Evolutionary conservation across 2,329 filamentous ascomycete species (phyloP), one percentile per base, ranked within the genome.

Genomic region (Purpureocillium takamizusanense): DNA sequence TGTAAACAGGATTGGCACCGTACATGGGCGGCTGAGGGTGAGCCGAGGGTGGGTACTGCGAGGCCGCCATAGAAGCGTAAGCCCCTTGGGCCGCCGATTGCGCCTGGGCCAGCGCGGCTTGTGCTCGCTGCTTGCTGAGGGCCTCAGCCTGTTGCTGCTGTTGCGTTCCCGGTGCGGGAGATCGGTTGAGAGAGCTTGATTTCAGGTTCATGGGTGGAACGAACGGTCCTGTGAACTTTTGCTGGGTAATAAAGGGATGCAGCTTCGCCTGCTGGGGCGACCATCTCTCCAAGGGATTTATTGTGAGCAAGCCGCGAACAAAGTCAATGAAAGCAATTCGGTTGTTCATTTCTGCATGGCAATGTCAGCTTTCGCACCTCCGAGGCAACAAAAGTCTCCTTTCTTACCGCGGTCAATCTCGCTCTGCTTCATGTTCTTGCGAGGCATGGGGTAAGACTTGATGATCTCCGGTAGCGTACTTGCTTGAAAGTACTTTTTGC

Each of bases 401-500:
- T 35, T 25, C 41, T 44, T 70, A 95, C 92, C 92, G 84, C 92
- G 71, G 53, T 98, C 92, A 47, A 98, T 83, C 64, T 98, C 92
- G 50, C 80, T 85, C 60, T 84, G 88, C 68, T 98, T 98, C 92
- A 98, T 98, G 55, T 95, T 95, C 68, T 98, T 98, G 54, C 92
- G 76, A 35, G 92, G 92, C 90, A 98, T 95, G 6, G 92, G 85
- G 57, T 98, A 98, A 40, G 86, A 88, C 58, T 94, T 87, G 66
- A 98, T 97, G 47, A 98, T 98, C 49, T 98, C 92, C 4, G 90
- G 90, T 38, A 98, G 67, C 2, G 88, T 94, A 31, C 80, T 95
- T 28, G 89, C 88, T 52, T 90, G 86, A 66, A 98, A 98, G 62
- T 98, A 98, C 65, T 97, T 97, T 71, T 98, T 98, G 76, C 92